Base-by-base conservation (phyloP, 352 stramenopile species). In the Phytophthora sp. region DNA sequence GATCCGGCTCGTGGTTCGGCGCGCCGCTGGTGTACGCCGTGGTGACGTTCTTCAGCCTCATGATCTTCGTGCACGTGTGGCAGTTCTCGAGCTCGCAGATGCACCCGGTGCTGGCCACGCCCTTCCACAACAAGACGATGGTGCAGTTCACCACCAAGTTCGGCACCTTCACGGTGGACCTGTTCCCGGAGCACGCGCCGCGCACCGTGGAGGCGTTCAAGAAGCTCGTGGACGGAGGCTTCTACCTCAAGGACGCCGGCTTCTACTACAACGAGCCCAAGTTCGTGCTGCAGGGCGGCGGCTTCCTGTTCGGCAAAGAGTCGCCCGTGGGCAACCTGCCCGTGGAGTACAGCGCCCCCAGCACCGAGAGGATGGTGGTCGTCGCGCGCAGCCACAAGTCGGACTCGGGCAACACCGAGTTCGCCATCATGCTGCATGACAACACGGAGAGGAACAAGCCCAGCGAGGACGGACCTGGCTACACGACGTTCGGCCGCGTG, bases 191-290 rank as follows among this genome's bases (percentile, higher is more conserved):
- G 26, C 83, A 94, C 50, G 87, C 87, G 28, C 87, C 87, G 5
- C 72, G 82, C 72, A 90, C 84, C 2, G 84, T 93, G 9, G 83
- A 74, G 20, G 81, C 83, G 30, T 92, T 95, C 54, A 65, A 72
- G 58, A 80, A 84, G 60, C 76, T 95, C 27, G 72, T 95, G 20
- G 54, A 82, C 32, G 51, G 52, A 27, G 83, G 78, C 5, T 94
- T 86, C 38, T 95, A 91, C 75, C 43, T 66, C n/a, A 79, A 79
- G 13, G 67, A 89, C n/a, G 72, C 84, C 1, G 87, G 87, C 2
- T 94, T 95, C 50, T 95, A 95, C 69, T 88, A 89, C 66, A 92
- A 93, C 45, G 87, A 94, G 43, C 82, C 79, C 23, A 87, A 87
- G 50, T 95, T 84, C 59, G 66, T 94, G 45, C 68, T 95, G 8